A percentile compares a stretch with the other conserved stretches of the same genome.
phyloP scores from a whole-genome alignment of 805 yeast genomes.

The Danielia oregonensis region DNA sequence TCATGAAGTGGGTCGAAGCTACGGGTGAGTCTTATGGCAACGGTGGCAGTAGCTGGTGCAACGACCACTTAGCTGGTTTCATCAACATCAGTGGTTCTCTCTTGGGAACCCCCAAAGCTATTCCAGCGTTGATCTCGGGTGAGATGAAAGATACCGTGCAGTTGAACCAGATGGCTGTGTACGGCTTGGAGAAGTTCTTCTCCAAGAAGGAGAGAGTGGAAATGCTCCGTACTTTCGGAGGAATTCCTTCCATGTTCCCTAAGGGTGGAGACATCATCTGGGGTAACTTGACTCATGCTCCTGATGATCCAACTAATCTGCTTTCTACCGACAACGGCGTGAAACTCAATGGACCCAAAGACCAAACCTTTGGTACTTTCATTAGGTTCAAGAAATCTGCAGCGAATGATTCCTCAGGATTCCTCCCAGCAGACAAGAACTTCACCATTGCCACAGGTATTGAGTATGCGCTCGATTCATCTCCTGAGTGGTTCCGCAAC shows the following conservation, averaged over 20 bases:
- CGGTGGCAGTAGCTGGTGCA: conserved; percentile 90
- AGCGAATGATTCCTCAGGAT: conserved; percentile 10
- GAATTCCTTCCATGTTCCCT: conserved; percentile 92
- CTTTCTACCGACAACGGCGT: conserved; percentile 17
- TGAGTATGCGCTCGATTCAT: conserved; percentile 54
- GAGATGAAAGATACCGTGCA: conserved; percentile 98
- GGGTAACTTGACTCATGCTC: conserved; percentile 69
- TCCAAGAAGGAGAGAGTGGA: conserved; percentile 85
- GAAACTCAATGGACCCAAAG: conserved; percentile 16
- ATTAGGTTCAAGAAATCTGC: conserved; percentile 54
- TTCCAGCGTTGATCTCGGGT: conserved; percentile 90
- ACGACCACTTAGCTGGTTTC: conserved; percentile 73
- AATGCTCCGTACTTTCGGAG: conserved; percentile 85
- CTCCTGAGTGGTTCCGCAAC: conserved; percentile 74
- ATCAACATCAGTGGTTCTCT: conserved; percentile 88
- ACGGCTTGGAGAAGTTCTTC: conserved; percentile 91
- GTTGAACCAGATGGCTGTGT: conserved; percentile 85
- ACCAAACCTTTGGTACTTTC: conserved; percentile 67
- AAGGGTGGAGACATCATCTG: conserved; percentile 90
- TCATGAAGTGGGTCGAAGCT: conserved; percentile 96
- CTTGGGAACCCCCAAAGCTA: conserved; percentile 91
- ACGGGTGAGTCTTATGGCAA: conserved; percentile 76
- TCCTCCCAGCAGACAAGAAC: conserved; percentile 29
- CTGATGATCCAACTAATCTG: conserved; percentile 58
- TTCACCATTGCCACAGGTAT: conserved; percentile 67